Evolutionary conservation across 345 rosid genomes (phyloP), one percentile per base, ranked within the genome.

Genomic region (Geranium rotundifolium): DNA sequence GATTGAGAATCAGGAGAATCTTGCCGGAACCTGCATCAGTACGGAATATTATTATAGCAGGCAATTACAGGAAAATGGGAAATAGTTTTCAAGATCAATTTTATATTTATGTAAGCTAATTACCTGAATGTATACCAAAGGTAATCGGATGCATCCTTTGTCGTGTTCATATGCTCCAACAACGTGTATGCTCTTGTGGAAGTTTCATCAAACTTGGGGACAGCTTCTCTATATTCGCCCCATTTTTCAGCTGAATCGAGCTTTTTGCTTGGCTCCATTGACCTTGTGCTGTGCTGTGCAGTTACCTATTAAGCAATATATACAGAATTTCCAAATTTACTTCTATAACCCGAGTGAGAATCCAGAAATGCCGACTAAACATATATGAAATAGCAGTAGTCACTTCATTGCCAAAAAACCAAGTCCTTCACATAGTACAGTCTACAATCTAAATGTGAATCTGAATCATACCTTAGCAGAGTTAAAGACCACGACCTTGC

Each of bases 141-240:
- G 64, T 90, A 90, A 76, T 90, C 95, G 55, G 97, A 87, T 58
- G 75, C 68, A 69, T 84, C 97, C 64, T 87, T 85, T 29, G 90
- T 90, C 50, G 77, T 72, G n/a, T 69, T 73, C 83, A 79, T 81
- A 50, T 90, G 92, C 65, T 87, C 97, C 62, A 90, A 66, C 29
- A 90, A 60, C 17, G 20, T 76, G 61, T 72, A 77, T 72, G 92
- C 77, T 79, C 71, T 78, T 41, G 81, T 56, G 12, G 80, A 59
- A 31, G 84, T 81, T 39, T 65, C 71, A 41, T 73, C 81, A 74
- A 74, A 85, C 29, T 71, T 75, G 23, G 84, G 82, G 66, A 85
- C 67, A 20, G 61, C 60, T 72, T 90, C 97, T 70, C 74, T 64
- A 63, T 63, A 82, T 66, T 80, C 82, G 65, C 70, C 68, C 97